Evolutionary conservation across 2,329 filamentous ascomycete genomes (phyloP).

Genomic region (Dothistroma septosporum): DNA sequence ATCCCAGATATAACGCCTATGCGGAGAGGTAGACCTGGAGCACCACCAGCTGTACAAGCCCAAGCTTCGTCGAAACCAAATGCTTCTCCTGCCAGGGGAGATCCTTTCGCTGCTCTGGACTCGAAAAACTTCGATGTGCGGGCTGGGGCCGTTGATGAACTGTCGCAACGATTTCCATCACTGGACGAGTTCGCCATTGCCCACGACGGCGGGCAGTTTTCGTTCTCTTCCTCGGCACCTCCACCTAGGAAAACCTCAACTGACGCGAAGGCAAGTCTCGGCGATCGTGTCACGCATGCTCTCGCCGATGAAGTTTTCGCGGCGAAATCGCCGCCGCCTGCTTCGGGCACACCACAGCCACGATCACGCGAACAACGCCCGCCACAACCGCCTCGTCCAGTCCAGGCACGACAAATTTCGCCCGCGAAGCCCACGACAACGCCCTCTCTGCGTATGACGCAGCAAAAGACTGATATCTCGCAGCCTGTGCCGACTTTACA

Average conservation of each 20-base stretch:
- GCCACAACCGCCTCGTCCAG: slow-evolving; percentile 25
- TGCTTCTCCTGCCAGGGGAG: slow-evolving; percentile 68
- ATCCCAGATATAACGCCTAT: slow-evolving; percentile 92
- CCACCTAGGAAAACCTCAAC: slow-evolving; percentile 40
- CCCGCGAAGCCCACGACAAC: slow-evolving; percentile 12
- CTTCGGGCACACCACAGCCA: slow-evolving; percentile 13
- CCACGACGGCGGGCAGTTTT: slow-evolving; percentile 55
- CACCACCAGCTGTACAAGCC: slow-evolving; percentile 37
- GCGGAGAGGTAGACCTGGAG: slow-evolving; percentile 74
- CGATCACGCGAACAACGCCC: slow-evolving; percentile 23
- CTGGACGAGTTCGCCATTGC: slow-evolving; percentile 89
- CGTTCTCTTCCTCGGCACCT: slow-evolving; percentile 15
- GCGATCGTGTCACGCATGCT: slow-evolving; percentile 66
- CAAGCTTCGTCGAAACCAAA: slow-evolving; percentile 49
- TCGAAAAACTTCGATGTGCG: slow-evolving; percentile 51
- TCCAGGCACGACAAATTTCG: slow-evolving; percentile 5
- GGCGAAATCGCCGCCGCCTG: slow-evolving; percentile 10
- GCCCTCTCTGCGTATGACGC: background rate
- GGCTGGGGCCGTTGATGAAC: slow-evolving; percentile 63
- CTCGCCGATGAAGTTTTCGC: slow-evolving; percentile 81
- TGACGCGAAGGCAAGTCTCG: slow-evolving; percentile 51
- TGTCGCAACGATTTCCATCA: slow-evolving; percentile 81
- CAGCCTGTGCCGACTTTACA: slow-evolving; percentile 48
- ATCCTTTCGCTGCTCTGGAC: slow-evolving; percentile 90
- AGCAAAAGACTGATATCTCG: slow-evolving; percentile 31